Percentiles rank a stretch among this genome's conserved stretches.
These are phyloP conservation scores for Cryptosporidium parvum DNA, from an alignment of 169 alveolate species.

Conservation along the genomic window DNA sequence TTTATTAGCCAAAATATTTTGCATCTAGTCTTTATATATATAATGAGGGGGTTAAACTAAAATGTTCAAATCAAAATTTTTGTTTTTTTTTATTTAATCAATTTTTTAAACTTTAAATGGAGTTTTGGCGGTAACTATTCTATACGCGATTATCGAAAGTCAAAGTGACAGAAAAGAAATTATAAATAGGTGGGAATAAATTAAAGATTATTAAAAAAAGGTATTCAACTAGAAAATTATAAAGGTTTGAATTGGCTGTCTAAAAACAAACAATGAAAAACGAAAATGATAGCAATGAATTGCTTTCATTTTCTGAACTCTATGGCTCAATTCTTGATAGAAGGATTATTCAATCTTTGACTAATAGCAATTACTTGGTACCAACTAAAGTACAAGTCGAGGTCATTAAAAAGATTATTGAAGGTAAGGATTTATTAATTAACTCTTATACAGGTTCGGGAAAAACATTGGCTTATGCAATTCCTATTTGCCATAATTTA, in stretches of 20 bases:
- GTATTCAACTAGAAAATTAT: not conserved
- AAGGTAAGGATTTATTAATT: constrained; percentile 54
- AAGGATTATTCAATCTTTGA: constrained; percentile 62
- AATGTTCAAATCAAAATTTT: not conserved
- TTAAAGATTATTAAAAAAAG: not conserved
- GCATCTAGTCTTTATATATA: not conserved
- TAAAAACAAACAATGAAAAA: not conserved
- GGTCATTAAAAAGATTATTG: constrained; percentile 36
- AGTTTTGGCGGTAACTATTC: not conserved
- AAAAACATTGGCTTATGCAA: constrained; percentile 65
- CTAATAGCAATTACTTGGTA: not conserved
- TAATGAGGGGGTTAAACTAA: not conserved
- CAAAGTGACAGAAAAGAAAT: not conserved
- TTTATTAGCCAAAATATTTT: too few relatives aligned
- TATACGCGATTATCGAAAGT: not conserved
- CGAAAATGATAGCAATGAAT: constrained; percentile 6
- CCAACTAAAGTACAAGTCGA: constrained; percentile 63
- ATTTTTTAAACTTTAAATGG: not conserved
- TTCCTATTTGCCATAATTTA: constrained; percentile 63
- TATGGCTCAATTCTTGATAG: constrained; percentile 58
- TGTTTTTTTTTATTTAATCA: not conserved
- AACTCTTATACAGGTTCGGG: constrained; percentile 72
- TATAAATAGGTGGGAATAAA: not conserved
- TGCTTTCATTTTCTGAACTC: constrained; percentile 29
- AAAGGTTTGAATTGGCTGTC: not conserved